phyloP scores from a whole-genome alignment of 1,139 yeast genomes.

The Suhomyces chickasaworum region DNA sequence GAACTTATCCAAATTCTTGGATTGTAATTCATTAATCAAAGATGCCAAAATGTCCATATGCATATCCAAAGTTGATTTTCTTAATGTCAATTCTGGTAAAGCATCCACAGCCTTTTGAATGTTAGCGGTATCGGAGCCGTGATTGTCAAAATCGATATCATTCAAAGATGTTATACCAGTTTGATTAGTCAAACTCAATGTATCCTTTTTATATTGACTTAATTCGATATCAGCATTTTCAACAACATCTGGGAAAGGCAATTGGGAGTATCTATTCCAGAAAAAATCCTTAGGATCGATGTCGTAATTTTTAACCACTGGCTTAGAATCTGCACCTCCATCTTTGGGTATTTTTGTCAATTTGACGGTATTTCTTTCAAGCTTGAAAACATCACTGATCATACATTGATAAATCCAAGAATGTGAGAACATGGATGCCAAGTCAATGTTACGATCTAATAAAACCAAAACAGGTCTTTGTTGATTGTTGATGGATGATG shows the following conservation, averaged over 20 bases:
- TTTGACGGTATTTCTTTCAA: conserved; percentile 73
- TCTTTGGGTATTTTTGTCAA: conserved; percentile 40
- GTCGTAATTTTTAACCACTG: conserved; percentile 63
- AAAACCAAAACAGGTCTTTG: conserved; percentile 78
- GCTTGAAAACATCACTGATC: conserved; percentile 86
- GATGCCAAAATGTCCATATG: conserved; percentile 96
- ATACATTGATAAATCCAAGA: conserved; percentile 98
- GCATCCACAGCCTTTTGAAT: conserved; percentile 90
- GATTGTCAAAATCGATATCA: conserved; percentile 69
- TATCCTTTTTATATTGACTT: conserved; percentile 79
- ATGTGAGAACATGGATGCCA: conserved; percentile 92
- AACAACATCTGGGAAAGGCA: conserved; percentile 97
- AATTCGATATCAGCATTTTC: conserved; percentile 89
- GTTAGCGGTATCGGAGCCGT: conserved; percentile 65
- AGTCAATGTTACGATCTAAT: conserved; percentile 85
- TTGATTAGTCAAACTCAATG: conserved; percentile 77
- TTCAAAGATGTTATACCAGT: conserved; percentile 72
- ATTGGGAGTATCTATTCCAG: conserved; percentile 80
- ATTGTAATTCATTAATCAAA: conserved; percentile 77
- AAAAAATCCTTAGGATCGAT: conserved; percentile 91
- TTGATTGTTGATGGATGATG: conserved; percentile 21
- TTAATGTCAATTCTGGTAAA: conserved; percentile 86
- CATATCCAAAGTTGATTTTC: conserved; percentile 87
- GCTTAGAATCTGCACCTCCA: conserved; percentile 26
- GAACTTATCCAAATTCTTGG: conserved; percentile 82